Conservation (phyloP, 371 early-diverging fungal species). For the Nematocida displodere region DNA sequence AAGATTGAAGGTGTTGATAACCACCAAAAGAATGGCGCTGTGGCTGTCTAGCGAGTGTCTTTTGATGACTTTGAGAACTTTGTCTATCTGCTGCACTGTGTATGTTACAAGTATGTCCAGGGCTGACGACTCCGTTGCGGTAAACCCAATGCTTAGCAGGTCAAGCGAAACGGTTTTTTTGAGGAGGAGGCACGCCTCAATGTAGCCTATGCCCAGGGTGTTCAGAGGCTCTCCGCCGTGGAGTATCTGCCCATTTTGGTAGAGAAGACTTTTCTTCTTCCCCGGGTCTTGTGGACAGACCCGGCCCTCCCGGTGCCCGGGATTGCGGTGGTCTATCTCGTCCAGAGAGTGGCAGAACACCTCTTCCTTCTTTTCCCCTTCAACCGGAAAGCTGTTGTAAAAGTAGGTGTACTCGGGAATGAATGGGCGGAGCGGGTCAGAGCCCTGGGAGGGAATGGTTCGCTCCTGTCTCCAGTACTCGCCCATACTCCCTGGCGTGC, state of each 20-base stretch:
- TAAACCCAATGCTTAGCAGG: slow-evolving; percentile 19
- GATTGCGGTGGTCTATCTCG: not conserved
- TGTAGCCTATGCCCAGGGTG: not conserved
- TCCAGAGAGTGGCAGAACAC: not conserved
- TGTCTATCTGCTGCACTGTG: slow-evolving; percentile 16
- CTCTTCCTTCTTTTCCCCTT: not conserved
- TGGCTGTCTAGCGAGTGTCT: not conserved
- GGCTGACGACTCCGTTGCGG: slow-evolving; percentile 23
- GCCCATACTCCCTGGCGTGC: slow-evolving; percentile 8
- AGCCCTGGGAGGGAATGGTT: not conserved
- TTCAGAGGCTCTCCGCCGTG: no score
- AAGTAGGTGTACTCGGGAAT: slow-evolving; percentile 47
- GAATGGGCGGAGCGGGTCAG: not conserved
- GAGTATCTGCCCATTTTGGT: not conserved
- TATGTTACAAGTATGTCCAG: slow-evolving; percentile 31
- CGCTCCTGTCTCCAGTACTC: slow-evolving; percentile 26
- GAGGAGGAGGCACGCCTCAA: not conserved
- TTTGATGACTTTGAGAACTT: not conserved
- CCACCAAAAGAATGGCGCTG: not conserved
- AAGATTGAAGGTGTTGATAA: slow-evolving; percentile 4
- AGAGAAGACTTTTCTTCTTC: not conserved
- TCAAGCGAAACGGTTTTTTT: not conserved
- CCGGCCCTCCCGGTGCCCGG: not conserved
- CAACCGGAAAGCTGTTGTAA: slow-evolving; percentile 42
- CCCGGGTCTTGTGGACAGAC: not conserved